phyloP scores from a whole-genome alignment of 352 stramenopile species.

The Pythium sp. region DNA sequence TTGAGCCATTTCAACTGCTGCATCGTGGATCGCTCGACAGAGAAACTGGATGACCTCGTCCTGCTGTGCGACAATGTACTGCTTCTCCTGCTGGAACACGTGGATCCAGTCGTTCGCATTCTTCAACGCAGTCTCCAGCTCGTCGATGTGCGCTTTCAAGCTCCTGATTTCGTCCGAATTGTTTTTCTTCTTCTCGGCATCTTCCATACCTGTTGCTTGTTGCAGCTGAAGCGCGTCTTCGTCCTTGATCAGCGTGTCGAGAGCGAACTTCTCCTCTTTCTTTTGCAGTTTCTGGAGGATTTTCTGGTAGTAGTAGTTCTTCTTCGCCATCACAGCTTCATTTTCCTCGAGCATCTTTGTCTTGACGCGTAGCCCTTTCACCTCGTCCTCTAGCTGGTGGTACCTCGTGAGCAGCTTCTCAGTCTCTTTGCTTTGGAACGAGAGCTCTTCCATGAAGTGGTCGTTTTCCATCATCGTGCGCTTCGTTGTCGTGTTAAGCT shows the following conservation, averaged over 20 bases:
- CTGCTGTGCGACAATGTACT: conserved; percentile 55
- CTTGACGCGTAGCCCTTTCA: conserved; percentile 37
- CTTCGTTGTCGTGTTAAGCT: conserved; percentile 68
- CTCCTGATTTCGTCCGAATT: conserved; percentile 13
- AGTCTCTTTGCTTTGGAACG: conserved; percentile 68
- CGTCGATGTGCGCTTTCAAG: conserved; percentile 15
- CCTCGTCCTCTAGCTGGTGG: conserved; percentile 42
- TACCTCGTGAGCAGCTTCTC: conserved; percentile 61
- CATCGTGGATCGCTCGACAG: conserved; percentile 36
- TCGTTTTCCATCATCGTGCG: conserved; percentile 82
- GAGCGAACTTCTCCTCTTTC: conserved; percentile 13
- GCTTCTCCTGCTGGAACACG: conserved; percentile 50
- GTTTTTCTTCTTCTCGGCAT: conserved; percentile 16
- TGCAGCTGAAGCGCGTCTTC: not conserved
- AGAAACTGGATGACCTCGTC: conserved; percentile 71
- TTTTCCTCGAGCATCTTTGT: conserved; percentile 54
- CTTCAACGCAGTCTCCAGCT: conserved; percentile 30
- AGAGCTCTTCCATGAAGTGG: conserved; percentile 68
- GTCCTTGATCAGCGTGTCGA: conserved; percentile 13
- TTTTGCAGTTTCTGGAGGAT: conserved; percentile 56
- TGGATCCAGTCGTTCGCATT: conserved; percentile 46
- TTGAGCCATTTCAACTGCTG: conserved; percentile 14
- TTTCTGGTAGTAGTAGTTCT: conserved; percentile 72
- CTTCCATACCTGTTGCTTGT: not conserved
- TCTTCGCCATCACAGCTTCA: conserved; percentile 53